Percentiles rank a stretch among this genome's conserved stretches.
Conservation (phyloP, 192 early-diverging fungal species). For the Coemansia sp. region DNA sequence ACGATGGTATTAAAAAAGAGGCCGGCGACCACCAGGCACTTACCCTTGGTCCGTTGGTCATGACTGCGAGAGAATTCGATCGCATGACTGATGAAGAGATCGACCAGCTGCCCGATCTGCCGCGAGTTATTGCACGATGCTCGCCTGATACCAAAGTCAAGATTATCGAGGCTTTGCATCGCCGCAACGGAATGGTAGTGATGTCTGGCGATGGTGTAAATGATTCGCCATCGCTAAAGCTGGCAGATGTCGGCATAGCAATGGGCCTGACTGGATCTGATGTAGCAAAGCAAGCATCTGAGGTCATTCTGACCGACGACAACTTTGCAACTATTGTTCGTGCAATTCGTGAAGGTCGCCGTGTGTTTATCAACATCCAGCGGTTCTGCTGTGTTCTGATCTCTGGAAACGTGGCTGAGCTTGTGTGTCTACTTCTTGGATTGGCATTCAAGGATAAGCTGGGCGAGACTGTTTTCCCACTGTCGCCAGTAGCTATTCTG, state of each 20-base stretch:
- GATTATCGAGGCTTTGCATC: constrained; percentile 91
- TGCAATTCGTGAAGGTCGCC: constrained; percentile 76
- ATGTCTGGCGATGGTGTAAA: constrained; percentile 94
- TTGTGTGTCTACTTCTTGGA: constrained; percentile 69
- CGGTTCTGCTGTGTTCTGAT: constrained; percentile 72
- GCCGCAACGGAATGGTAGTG: constrained; percentile 67
- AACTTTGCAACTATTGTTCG: constrained; percentile 80
- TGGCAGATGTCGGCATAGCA: constrained; percentile 78
- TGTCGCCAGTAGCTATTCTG: constrained; percentile 77
- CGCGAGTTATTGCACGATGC: constrained; percentile 90
- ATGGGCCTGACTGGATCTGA: constrained; percentile 69
- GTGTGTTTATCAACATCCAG: constrained; percentile 76
- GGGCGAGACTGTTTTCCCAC: constrained; percentile 67
- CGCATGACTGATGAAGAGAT: constrained; percentile 77
- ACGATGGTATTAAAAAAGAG: constrained; percentile 7
- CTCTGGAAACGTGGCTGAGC: constrained; percentile 74
- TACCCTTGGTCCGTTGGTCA: constrained; percentile 55
- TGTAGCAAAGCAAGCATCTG: constrained; percentile 75
- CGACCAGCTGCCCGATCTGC: constrained; percentile 73
- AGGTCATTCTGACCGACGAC: constrained; percentile 85
- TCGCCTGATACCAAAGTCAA: constrained; percentile 96
- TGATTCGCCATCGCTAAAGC: constrained; percentile 75
- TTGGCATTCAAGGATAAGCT: constrained; percentile 66
- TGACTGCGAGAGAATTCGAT: constrained; percentile 89
- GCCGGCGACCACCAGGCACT: constrained; percentile 24